These are phyloP conservation scores for Tylopilus orsonianus DNA, from an alignment of 1,284 basidiomycete species.

Conservation along the genomic window DNA sequence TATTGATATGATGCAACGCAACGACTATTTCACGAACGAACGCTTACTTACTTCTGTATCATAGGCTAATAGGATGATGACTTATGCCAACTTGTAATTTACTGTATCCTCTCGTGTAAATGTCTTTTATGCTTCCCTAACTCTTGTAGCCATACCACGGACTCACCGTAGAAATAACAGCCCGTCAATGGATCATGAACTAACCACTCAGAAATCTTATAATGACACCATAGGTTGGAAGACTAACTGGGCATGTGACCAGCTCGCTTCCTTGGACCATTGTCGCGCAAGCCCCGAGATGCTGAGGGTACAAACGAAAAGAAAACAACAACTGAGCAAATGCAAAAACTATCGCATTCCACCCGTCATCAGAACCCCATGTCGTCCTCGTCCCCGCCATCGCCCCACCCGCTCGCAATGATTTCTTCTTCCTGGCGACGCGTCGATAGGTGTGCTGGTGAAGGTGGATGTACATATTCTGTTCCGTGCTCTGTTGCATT, in stretches of 20 bases:
- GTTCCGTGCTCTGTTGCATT: conserved; percentile 15
- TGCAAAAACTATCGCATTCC: not conserved
- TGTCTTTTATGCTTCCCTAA: no score
- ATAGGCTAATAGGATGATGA: conserved; percentile 1
- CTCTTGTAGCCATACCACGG: conserved; percentile 11
- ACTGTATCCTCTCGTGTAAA: conserved; percentile 1
- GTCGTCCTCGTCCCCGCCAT: conserved; percentile 60
- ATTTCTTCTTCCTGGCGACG: conserved; percentile 54
- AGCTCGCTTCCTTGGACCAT: conserved; percentile 11
- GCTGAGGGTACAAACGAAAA: conserved; percentile 17
- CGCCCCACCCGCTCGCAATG: conserved; percentile 61
- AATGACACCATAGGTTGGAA: no score
- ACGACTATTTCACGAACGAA: no score
- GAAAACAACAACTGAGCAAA: conserved; percentile 5
- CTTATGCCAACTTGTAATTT: not conserved
- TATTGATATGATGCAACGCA: no score
- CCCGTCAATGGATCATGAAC: not conserved
- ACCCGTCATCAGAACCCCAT: conserved; percentile 45
- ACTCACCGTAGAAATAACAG: conserved; percentile 8
- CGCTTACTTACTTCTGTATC: no score
- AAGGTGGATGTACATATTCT: conserved; percentile 9
- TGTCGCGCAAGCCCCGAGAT: conserved; percentile 13
- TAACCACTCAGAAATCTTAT: not conserved
- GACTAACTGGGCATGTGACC: conserved; percentile 12
- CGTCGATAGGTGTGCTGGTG: conserved; percentile 18